Conservation (phyloP, 805 yeast genomes). For the Torulaspora gathmanii region DNA sequence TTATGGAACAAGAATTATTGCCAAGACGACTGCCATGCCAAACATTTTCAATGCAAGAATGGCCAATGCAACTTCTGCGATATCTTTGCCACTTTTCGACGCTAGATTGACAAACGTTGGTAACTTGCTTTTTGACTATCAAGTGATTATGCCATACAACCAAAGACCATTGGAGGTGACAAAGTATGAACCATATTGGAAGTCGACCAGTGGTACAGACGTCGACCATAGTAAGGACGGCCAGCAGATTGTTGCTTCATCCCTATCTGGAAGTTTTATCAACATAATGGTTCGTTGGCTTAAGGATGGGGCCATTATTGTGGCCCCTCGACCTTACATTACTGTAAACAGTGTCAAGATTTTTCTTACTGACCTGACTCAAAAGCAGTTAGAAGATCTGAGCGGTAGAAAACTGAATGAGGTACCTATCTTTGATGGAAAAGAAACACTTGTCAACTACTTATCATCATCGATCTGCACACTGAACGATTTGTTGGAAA, state of each 20-base stretch:
- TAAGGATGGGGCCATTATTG: constrained; percentile 81
- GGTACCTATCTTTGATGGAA: constrained; percentile 23
- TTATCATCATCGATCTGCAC: constrained; percentile 48
- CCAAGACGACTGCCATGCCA: constrained; percentile 73
- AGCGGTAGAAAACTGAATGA: constrained; percentile 28
- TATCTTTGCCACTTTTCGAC: constrained; percentile 71
- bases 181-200: constrained; percentile 96
- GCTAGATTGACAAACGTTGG: constrained; percentile 78
- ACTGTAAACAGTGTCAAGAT: constrained; percentile 47
- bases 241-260: constrained; percentile 71
- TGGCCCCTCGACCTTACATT: constrained; percentile 63
- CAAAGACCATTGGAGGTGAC: constrained; percentile 83
- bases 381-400: constrained; percentile 33
- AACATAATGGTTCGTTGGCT: constrained; percentile 65
- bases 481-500: constrained; percentile 52
- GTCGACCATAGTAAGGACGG: constrained; percentile 18
- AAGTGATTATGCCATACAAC: constrained; percentile 81
- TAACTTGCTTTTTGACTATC: constrained; percentile 67
- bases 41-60: constrained; percentile 44
- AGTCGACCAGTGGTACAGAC: constrained; percentile 62
- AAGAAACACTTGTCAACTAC: constrained; percentile 26
- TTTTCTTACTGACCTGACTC: constrained; percentile 54
- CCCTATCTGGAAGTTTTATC: constrained; percentile 75
- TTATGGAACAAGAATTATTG: constrained; percentile 87
- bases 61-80: constrained; percentile 37